Conservation (phyloP, 257 asterid species). For the Solanum pinnatisectum region DNA sequence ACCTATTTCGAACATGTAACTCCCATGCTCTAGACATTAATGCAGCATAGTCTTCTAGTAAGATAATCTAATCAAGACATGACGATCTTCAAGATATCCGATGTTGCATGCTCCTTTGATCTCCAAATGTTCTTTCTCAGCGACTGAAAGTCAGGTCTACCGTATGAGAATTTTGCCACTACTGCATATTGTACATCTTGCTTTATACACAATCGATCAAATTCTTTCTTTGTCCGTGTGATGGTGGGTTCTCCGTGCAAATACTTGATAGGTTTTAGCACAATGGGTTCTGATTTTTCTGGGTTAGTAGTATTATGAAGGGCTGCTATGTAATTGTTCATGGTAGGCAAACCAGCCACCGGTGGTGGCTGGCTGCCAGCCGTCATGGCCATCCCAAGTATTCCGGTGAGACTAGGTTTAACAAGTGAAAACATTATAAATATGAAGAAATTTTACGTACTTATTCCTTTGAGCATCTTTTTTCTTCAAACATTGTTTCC, state of each 20-base stretch:
- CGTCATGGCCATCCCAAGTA: not conserved
- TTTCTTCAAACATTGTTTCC: not conserved
- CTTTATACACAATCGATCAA: not conserved
- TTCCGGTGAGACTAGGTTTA: not conserved
- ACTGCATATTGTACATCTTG: not conserved
- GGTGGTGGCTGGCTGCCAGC: not conserved
- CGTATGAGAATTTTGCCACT: not conserved
- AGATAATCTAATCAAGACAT: not conserved
- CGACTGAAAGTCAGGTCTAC: not conserved
- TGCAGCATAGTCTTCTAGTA: not conserved
- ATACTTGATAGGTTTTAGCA: not conserved
- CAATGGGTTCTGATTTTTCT: not conserved
- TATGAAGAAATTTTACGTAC: not conserved
- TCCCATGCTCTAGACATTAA: not conserved
- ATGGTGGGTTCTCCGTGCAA: not conserved
- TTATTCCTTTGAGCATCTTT: not conserved
- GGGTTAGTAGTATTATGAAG: not conserved
- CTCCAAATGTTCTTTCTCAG: not conserved
- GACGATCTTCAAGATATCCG: not conserved
- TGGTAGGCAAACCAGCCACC: not conserved
- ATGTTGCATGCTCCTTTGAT: not conserved
- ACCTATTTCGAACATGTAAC: not conserved
- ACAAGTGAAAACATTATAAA: not conserved
- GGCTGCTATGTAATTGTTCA: not conserved
- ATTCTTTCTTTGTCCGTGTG: not conserved